These are phyloP conservation scores for Metschnikowia peoriensis DNA, from an alignment of 805 yeast species.

Conservation along the genomic window DNA sequence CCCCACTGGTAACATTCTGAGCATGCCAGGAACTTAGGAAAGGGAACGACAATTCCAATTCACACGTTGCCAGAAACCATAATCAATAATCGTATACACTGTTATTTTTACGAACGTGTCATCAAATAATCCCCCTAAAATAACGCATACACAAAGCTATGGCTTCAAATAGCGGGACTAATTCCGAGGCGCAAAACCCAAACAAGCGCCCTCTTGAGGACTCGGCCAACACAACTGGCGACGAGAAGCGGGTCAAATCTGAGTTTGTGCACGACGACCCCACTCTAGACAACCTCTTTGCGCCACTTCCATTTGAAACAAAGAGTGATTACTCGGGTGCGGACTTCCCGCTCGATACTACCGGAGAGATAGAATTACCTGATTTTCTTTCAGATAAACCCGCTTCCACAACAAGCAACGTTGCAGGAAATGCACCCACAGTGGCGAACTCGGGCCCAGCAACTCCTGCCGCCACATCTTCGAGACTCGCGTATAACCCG, in stretches of 20 bases:
- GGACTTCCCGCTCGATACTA: conserved; percentile 11
- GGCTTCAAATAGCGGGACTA: conserved; percentile 5
- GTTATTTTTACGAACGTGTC: neutral
- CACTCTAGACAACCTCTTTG: conserved; percentile 17
- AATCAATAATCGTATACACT: neutral
- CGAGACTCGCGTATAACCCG: neutral
- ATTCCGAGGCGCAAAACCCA: conserved; percentile 2
- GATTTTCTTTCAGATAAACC: conserved; percentile 15
- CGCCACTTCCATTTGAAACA: conserved; percentile 20
- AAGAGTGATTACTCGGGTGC: conserved; percentile 7
- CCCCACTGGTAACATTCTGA: neutral
- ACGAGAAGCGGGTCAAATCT: conserved; percentile 12
- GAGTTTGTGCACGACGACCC: conserved; percentile 12
- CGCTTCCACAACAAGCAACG: neutral
- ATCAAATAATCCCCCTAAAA: neutral
- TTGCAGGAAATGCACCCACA: neutral
- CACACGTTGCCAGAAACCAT: neutral
- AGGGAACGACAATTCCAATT: no score
- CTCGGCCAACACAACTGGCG: conserved; percentile 2
- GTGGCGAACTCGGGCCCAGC: neutral
- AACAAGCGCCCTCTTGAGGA: conserved; percentile 15
- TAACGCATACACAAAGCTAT: neutral
- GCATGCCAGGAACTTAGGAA: neutral
- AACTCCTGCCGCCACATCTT: neutral
- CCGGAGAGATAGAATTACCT: conserved; percentile 15